Percentiles rank a stretch among this genome's conserved stretches.
Conservation (phyloP, 2,329 filamentous ascomycete species). For the Rutstroemia sp. region DNA sequence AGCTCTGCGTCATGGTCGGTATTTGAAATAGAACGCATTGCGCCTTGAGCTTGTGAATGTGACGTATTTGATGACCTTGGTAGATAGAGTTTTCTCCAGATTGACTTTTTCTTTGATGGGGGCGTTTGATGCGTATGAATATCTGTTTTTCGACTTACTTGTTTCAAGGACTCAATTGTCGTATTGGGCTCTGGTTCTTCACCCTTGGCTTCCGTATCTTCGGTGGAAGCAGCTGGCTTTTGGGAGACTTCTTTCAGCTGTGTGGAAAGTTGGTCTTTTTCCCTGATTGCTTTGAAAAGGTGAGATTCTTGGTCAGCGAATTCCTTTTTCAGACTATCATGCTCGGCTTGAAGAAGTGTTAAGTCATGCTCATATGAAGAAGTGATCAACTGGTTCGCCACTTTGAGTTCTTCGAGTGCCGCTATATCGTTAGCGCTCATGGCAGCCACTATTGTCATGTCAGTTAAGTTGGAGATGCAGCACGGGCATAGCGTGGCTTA, state of each 20-base stretch:
- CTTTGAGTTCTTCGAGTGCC: slow-evolving; percentile 51
- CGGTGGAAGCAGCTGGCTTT: slow-evolving; percentile 9
- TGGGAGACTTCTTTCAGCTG: slow-evolving; percentile 32
- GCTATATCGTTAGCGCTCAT: slow-evolving; percentile 46
- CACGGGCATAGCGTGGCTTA: slow-evolving; percentile 29
- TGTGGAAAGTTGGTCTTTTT: slow-evolving; percentile 53
- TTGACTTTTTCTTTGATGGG: slow-evolving; percentile 3
- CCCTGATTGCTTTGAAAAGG: slow-evolving; percentile 50
- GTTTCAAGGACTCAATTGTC: slow-evolving; percentile 45
- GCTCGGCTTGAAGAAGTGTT: slow-evolving; percentile 45
- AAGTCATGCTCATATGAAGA: slow-evolving; percentile 52
- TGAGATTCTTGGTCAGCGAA: slow-evolving; percentile 51
- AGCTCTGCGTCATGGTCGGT: background rate
- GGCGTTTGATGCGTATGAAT: background rate
- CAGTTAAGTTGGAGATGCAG: slow-evolving; percentile 10
- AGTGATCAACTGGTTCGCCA: slow-evolving; percentile 50
- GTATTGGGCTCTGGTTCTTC: slow-evolving; percentile 14
- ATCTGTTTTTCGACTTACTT: slow-evolving; percentile 39
- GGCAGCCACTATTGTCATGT: slow-evolving; percentile 38
- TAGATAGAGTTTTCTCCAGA: background rate
- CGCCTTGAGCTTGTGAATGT: too few species aligned
- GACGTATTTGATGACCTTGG: background rate
- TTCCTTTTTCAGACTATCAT: slow-evolving; percentile 42
- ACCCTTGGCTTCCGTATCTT: slow-evolving; percentile 3
- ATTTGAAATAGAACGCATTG: background rate